Percentiles rank a stretch among this genome's conserved stretches.
phyloP scores from a whole-genome alignment of 305 asterid genomes.

The Fraxinus ornus region DNA sequence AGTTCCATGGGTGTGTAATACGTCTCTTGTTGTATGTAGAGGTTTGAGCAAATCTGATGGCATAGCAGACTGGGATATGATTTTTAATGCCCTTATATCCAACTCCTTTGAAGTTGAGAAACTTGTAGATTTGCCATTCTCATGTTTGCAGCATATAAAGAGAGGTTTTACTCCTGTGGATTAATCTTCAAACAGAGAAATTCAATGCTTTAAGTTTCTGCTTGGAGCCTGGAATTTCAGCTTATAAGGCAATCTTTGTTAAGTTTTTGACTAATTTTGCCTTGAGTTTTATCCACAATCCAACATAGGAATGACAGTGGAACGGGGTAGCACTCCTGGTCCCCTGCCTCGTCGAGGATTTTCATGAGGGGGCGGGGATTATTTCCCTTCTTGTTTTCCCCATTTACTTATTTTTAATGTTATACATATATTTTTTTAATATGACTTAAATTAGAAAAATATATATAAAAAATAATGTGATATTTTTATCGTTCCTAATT shows the following conservation, averaged over 20 bases:
- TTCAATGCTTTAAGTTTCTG: not conserved
- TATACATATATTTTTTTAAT: too few relatives aligned
- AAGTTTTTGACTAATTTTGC: not conserved
- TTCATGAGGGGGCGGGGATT: not conserved
- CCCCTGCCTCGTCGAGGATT: not conserved
- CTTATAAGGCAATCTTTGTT: not conserved
- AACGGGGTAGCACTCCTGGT: not conserved
- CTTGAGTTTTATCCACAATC: not conserved
- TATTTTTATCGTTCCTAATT: not conserved
- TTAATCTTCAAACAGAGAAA: slow-evolving; percentile 12
- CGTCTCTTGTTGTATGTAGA: slow-evolving; percentile 64
- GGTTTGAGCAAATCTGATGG: slow-evolving; percentile 38
- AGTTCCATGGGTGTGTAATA: slow-evolving; percentile 83
- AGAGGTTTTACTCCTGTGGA: slow-evolving; percentile 54
- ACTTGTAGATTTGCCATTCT: slow-evolving; percentile 56
- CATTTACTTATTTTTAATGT: not conserved
- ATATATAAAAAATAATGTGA: not conserved
- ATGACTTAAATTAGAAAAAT: not conserved
- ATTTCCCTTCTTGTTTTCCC: not conserved
- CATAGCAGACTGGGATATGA: slow-evolving; percentile 28
- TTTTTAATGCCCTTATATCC: slow-evolving; percentile 43
- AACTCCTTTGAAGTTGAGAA: slow-evolving; percentile 54
- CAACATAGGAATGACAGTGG: not conserved
- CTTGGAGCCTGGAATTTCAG: not conserved
- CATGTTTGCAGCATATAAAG: slow-evolving; percentile 61